phyloP scores from a whole-genome alignment of 1,139 yeast genomes.

The Nematodospora anomalae region DNA sequence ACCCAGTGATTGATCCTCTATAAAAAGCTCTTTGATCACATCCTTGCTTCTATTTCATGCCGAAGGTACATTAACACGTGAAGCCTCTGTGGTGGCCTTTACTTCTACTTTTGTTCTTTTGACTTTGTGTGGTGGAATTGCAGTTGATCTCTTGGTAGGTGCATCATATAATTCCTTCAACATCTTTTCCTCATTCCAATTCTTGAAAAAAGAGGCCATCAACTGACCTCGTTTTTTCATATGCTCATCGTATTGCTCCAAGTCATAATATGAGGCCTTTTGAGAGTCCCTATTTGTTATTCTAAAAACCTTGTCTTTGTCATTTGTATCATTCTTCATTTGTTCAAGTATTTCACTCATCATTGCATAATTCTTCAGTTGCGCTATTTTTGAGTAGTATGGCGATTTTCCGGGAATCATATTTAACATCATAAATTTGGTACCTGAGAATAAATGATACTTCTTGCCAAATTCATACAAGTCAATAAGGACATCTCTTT shows the following conservation, averaged over 20 bases:
- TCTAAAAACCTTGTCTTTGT: slow-evolving; percentile 20
- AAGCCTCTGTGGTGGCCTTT: not conserved
- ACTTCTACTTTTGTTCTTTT: slow-evolving; percentile 2
- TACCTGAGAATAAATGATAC: slow-evolving; percentile 61
- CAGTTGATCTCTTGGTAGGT: slow-evolving; percentile 9
- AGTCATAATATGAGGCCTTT: slow-evolving; percentile 27
- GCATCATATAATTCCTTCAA: slow-evolving; percentile 12
- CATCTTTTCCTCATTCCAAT: slow-evolving; percentile 14
- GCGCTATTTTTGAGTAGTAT: slow-evolving; percentile 57
- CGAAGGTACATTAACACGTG: not conserved
- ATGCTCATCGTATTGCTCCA: slow-evolving; percentile 20
- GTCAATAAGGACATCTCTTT: slow-evolving; percentile 46
- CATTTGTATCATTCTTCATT: slow-evolving; percentile 30
- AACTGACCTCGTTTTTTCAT: slow-evolving; percentile 10
- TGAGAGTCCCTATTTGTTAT: slow-evolving; percentile 37
- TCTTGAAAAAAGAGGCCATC: slow-evolving; percentile 9
- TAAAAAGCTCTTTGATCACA: slow-evolving; percentile 1
- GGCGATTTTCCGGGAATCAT: slow-evolving; percentile 78
- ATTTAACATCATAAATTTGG: slow-evolving; percentile 77
- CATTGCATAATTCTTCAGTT: slow-evolving; percentile 56
- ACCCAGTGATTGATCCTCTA: not conserved
- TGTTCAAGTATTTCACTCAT: slow-evolving; percentile 34
- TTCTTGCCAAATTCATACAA: slow-evolving; percentile 58
- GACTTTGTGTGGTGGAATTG: slow-evolving; percentile 6
- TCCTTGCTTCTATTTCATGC: not conserved